Evolutionary conservation across 202 grass and related monocot species (phyloP).

Genomic region (Zizania palustris): DNA sequence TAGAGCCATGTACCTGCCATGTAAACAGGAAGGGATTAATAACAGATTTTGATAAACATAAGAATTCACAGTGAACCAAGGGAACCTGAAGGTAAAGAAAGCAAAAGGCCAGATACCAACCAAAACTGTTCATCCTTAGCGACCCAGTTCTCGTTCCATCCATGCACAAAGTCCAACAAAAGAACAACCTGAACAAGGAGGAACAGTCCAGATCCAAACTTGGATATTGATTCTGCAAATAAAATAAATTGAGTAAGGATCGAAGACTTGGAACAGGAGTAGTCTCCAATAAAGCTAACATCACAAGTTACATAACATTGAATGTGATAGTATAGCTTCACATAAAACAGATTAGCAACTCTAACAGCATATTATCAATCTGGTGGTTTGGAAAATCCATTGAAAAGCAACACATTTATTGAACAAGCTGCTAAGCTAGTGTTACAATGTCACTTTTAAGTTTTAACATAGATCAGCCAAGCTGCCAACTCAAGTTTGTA

Average conservation of each 20-base stretch:
- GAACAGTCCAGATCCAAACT: slow-evolving; percentile 95
- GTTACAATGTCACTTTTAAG: background rate
- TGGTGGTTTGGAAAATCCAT: background rate
- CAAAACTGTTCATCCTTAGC: slow-evolving; percentile 96
- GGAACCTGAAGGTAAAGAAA: background rate
- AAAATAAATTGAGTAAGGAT: slow-evolving; percentile 24
- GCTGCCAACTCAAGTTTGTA: background rate
- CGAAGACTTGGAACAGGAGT: background rate
- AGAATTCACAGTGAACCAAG: background rate
- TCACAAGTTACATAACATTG: background rate
- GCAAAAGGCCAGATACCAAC: slow-evolving; percentile 39
- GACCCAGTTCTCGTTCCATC: slow-evolving; percentile 96
- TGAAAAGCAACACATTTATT: background rate
- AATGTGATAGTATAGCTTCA: background rate
- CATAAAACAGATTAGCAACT: background rate
- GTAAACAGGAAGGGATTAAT: slow-evolving; percentile 30
- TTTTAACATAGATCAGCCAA: background rate
- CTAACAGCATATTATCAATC: background rate
- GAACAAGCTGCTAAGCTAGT: background rate
- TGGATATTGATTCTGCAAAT: slow-evolving; percentile 89
- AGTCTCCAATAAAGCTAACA: background rate
- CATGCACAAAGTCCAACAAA: slow-evolving; percentile 93
- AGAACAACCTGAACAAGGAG: slow-evolving; percentile 97
- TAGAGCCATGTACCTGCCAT: slow-evolving; percentile 83
- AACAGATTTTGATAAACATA: background rate